A percentile compares a stretch with the other conserved stretches of the same genome.
phyloP scores from a whole-genome alignment of 2,329 filamentous ascomycete genomes.

The Fusarium sp. region DNA sequence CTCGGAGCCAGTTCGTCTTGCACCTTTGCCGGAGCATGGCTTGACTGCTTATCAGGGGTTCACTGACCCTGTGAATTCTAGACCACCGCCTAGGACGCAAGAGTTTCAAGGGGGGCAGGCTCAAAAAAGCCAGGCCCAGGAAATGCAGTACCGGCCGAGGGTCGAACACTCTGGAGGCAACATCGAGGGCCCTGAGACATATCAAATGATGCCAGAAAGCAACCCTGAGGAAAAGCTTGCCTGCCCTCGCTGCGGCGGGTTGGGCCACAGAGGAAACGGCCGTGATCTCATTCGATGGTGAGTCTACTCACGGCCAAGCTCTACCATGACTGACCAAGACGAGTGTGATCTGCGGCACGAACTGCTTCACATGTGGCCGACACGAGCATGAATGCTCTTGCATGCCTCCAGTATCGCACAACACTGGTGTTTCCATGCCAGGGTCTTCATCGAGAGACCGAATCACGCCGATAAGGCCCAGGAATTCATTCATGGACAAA shows the following conservation, averaged over 20 bases:
- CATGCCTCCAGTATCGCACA: too few species aligned
- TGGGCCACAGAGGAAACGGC: too few species aligned
- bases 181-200: background rate
- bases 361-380: background rate
- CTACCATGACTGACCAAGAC: background rate
- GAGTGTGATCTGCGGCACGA: background rate
- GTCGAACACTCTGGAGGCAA: background rate
- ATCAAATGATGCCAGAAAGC: background rate
- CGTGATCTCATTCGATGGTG: background rate
- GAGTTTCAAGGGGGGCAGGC: background rate
- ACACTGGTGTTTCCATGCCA: background rate
- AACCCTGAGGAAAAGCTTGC: fast-evolving
- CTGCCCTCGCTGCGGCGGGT: background rate
- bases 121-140: background rate
- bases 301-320: background rate
- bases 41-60: too few species aligned
- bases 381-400: too few species aligned
- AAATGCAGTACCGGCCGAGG: background rate
- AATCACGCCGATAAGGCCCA: background rate
- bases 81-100: background rate
- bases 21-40: background rate
- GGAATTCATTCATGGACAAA: background rate
- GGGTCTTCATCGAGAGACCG: background rate
- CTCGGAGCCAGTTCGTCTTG: background rate
- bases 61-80: background rate